Conservation (phyloP, 345 rosid genomes). For the Populus nigra region DNA sequence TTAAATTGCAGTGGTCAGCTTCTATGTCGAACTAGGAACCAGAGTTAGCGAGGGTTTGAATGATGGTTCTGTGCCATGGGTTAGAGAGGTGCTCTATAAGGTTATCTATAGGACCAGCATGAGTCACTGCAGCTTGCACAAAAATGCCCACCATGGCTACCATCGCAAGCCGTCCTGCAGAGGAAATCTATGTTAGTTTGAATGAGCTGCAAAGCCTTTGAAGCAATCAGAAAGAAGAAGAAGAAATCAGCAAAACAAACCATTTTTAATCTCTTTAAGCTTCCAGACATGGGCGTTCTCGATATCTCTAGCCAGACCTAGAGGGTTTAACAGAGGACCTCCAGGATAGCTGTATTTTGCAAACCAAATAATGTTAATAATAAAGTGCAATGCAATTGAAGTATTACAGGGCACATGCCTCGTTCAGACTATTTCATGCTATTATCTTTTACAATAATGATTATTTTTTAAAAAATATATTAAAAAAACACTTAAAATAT, state of each 20-base stretch:
- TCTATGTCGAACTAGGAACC: constrained; percentile 3
- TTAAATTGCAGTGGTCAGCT: neutral
- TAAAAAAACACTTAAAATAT: too few species aligned
- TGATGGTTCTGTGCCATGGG: constrained; percentile 88
- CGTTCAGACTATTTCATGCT: too few species aligned
- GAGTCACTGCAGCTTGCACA: constrained; percentile 87
- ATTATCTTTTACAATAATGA: too few species aligned
- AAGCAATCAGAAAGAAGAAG: neutral
- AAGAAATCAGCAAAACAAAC: constrained; percentile 28
- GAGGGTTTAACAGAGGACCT: constrained; percentile 86
- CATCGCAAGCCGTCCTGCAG: constrained; percentile 86
- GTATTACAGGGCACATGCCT: too few species aligned
- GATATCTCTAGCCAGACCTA: constrained; percentile 83
- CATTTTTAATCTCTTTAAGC: constrained; percentile 91
- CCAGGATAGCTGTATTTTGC: constrained; percentile 69
- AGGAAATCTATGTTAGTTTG: neutral
- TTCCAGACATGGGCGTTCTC: constrained; percentile 67
- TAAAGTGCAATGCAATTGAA: too few species aligned
- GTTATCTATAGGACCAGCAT: constrained; percentile 85
- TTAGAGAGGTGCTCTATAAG: constrained; percentile 78
- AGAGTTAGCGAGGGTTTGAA: constrained; percentile 64
- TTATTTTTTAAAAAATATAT: too few species aligned
- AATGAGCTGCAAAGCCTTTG: neutral
- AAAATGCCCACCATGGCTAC: constrained; percentile 85
- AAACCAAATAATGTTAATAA: neutral